These are phyloP conservation scores for Phialophora chinensis DNA, from an alignment of 2,329 filamentous ascomycete genomes.

Conservation along the genomic window DNA sequence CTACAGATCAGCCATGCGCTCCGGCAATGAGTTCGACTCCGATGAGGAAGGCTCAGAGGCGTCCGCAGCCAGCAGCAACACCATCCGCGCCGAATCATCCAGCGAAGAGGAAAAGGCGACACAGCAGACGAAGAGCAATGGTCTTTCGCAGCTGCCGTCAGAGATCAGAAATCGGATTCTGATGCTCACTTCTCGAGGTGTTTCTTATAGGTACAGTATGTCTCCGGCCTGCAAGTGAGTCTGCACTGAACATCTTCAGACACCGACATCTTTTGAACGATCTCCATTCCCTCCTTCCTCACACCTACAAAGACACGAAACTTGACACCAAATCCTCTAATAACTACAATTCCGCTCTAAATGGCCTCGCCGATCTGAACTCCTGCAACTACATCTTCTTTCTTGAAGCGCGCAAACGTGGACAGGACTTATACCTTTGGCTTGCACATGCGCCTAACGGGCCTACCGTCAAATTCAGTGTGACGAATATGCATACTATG, in stretches of 20 bases:
- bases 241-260: constrained; percentile 55
- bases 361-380: constrained; percentile 77
- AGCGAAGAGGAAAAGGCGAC: constrained; percentile 58
- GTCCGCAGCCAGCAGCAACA: constrained; percentile 48
- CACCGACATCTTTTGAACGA: constrained; percentile 94
- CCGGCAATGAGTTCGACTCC: constrained; percentile 37
- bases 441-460: constrained; percentile 88
- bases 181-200: constrained; percentile 88
- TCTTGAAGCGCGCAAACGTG: constrained; percentile 87
- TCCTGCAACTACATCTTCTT: constrained; percentile 95
- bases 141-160: constrained; percentile 29
- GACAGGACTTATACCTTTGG: constrained; percentile 93
- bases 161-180: constrained; percentile 68
- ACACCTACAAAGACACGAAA: constrained; percentile 92
- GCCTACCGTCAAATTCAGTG: constrained; percentile 66
- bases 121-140: constrained; percentile 59
- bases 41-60: constrained; percentile 41
- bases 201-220: constrained; percentile 74
- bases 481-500: constrained; percentile 82
- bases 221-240: background rate
- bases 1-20: constrained; percentile 57
- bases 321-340: constrained; percentile 84
- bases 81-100: constrained; percentile 41
- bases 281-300: constrained; percentile 84
- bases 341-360: constrained; percentile 72